Evolutionary conservation across 768 basidiomycete species (phyloP).

Genomic region (Solioccasus polychromus): DNA sequence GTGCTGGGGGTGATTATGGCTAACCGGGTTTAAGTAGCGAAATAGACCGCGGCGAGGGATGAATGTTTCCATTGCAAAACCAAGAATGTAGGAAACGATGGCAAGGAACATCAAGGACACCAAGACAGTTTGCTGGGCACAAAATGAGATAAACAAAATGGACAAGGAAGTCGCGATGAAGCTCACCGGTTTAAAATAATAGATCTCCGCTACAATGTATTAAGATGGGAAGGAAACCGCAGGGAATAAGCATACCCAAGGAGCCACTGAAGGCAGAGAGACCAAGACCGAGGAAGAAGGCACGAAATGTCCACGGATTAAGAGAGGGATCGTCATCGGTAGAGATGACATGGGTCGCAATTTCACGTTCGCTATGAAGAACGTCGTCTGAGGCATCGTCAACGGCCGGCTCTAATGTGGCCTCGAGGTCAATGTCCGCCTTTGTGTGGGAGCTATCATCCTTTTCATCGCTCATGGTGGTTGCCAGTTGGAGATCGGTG

Average conservation of each 20-base stretch:
- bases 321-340: too few relatives aligned
- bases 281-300: conserved; percentile 54
- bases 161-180: background rate
- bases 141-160: background rate
- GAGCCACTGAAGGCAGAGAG: conserved; percentile 50
- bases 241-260: conserved; percentile 34
- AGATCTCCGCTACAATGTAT: conserved; percentile 45
- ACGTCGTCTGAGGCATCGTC: conserved; percentile 6
- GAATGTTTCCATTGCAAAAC: conserved; percentile 42
- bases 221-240: background rate
- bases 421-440: too few relatives aligned
- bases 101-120: conserved; percentile 56
- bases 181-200: conserved; percentile 56
- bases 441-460: too few relatives aligned
- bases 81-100: conserved; percentile 49
- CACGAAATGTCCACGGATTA: conserved; percentile 38
- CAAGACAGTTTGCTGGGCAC: conserved; percentile 44
- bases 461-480: too few relatives aligned
- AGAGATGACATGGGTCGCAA: conserved; percentile 48
- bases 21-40: conserved; percentile 49
- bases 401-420: too few relatives aligned
- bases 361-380: conserved; percentile 44
- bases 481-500: too few relatives aligned
- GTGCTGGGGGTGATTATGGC: background rate
- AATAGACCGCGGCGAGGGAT: conserved; percentile 45